Percentiles rank a stretch among this genome's conserved stretches.
These are phyloP conservation scores for Erysiphe pulchra DNA, from an alignment of 2,329 filamentous ascomycete species.

Conservation along the genomic window DNA sequence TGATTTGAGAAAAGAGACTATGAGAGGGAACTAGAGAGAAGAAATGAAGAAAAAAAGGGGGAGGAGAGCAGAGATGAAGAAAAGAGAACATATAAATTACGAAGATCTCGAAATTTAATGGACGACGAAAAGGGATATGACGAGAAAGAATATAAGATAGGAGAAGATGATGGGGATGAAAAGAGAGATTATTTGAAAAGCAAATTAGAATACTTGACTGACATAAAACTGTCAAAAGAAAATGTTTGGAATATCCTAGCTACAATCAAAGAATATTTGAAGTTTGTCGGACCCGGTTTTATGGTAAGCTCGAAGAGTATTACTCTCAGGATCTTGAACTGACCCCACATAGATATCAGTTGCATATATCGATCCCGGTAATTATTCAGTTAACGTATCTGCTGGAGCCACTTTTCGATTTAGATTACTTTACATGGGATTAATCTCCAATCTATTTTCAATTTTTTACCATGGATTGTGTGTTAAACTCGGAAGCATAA, in stretches of 20 bases:
- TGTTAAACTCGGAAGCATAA: conserved; percentile 21
- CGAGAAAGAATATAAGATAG: neutral
- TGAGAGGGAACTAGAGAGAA: no score
- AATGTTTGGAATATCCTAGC: neutral
- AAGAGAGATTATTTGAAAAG: neutral
- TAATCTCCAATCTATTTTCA: conserved; percentile 28
- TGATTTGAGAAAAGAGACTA: no score
- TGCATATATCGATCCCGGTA: conserved; percentile 18
- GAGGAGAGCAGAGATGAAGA: no score
- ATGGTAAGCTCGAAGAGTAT: conserved; percentile 6
- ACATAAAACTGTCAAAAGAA: neutral
- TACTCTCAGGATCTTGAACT: neutral
- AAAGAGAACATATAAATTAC: no score
- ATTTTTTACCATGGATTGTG: conserved; percentile 18
- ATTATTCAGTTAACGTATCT: conserved; percentile 27
- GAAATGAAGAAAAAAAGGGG: no score
- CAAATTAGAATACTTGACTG: neutral
- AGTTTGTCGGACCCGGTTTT: conserved; percentile 26
- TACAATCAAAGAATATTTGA: conserved; percentile 4
- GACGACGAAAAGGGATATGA: no score
- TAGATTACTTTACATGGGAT: conserved; percentile 25
- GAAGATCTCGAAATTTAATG: no score
- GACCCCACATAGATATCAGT: conserved; percentile 3
- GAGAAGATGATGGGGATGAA: neutral
- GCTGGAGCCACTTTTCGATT: conserved; percentile 25